Percentiles rank a stretch among this genome's conserved stretches.
phyloP scores from a whole-genome alignment of 1,284 basidiomycete species.

The Pseudozyma thailandica region DNA sequence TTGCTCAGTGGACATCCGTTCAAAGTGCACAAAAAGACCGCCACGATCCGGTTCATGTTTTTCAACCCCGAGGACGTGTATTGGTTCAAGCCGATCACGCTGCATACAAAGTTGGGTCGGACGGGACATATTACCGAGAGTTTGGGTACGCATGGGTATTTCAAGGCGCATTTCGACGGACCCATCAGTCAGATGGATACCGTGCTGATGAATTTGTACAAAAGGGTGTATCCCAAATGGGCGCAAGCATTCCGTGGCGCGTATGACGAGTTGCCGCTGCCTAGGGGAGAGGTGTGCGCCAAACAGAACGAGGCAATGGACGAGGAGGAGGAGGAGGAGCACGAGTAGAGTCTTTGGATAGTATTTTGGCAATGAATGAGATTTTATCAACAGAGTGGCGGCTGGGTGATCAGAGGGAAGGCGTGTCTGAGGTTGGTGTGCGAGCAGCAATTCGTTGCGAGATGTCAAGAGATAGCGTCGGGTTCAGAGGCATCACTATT shows the following conservation, averaged over 20 bases:
- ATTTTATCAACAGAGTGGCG: too few relatives aligned
- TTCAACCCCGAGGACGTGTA: conserved; percentile 93
- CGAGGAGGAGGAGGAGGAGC: conserved; percentile 3
- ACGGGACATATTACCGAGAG: conserved; percentile 89
- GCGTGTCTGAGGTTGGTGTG: too few relatives aligned
- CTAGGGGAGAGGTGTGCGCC: conserved; percentile 25
- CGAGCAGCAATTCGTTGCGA: too few relatives aligned
- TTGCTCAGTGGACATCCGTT: conserved; percentile 94
- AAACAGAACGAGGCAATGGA: background rate
- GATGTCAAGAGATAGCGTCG: too few relatives aligned
- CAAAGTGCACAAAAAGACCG: conserved; percentile 97
- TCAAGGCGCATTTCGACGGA: conserved; percentile 93
- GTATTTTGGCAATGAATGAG: too few relatives aligned
- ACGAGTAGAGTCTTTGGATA: conserved; percentile 7
- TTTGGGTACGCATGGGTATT: conserved; percentile 97
- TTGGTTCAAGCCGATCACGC: conserved; percentile 92
- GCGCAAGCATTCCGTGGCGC: conserved; percentile 13
- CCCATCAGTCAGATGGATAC: conserved; percentile 89
- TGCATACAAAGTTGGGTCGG: conserved; percentile 91
- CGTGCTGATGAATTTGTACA: conserved; percentile 58
- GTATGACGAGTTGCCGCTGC: conserved; percentile 33
- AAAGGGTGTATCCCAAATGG: conserved; percentile 88
- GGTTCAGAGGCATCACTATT: too few relatives aligned
- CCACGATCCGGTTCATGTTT: conserved; percentile 98
- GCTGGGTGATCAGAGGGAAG: too few relatives aligned